phyloP scores from a whole-genome alignment of 192 early-diverging fungal species.

The Gonapodya sp. region DNA sequence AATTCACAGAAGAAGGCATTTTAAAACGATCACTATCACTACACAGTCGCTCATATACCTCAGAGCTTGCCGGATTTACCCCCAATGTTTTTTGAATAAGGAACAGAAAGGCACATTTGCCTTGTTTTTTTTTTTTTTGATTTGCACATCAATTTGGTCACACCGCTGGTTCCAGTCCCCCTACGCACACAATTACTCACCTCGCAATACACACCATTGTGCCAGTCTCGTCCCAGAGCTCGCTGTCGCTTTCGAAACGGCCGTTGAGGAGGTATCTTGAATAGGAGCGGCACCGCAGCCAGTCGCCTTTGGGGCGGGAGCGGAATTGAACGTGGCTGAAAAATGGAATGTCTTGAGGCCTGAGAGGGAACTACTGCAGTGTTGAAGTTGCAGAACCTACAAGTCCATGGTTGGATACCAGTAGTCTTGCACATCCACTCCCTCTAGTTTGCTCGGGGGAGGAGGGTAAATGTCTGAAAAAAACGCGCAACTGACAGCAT shows the following conservation, averaged over 20 bases:
- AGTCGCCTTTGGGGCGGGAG: not conserved
- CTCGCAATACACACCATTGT: not conserved
- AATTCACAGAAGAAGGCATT: conserved; percentile 33
- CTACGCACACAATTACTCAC: not conserved
- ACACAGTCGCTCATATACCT: not conserved
- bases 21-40: conserved; percentile 30
- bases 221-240: not conserved
- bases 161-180: not conserved
- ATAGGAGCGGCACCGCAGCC: not conserved
- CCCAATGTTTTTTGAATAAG: not conserved
- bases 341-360: not conserved
- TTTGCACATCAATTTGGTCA: not conserved
- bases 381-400: not conserved
- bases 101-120: conserved; percentile 8
- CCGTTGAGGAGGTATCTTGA: not conserved
- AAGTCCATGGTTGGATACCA: not conserved
- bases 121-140: conserved; percentile 11
- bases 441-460: not conserved
- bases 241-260: not conserved
- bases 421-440: not conserved
- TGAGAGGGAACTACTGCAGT: not conserved
- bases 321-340: not conserved
- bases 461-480: not conserved
- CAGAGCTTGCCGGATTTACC: too few species aligned
- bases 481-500: not conserved